Conservation (phyloP, 257 asterid species). For the Handroanthus guayacan region DNA sequence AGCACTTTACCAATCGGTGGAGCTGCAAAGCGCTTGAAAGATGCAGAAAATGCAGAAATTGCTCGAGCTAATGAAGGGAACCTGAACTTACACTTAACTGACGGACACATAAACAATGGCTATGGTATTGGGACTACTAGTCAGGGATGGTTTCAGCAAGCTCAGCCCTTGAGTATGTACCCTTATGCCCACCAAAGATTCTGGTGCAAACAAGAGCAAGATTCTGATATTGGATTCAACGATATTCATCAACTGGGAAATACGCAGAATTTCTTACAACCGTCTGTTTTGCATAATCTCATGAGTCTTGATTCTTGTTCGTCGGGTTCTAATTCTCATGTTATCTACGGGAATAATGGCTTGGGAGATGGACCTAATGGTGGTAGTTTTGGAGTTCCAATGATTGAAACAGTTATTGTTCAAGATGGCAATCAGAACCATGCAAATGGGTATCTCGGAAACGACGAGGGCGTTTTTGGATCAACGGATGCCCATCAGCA, state of each 20-base stretch:
- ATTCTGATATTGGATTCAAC: conserved; percentile 16
- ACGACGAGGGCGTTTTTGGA: conserved; percentile 35
- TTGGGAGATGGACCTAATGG: background rate
- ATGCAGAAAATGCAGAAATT: conserved; percentile 66
- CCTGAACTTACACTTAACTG: conserved; percentile 46
- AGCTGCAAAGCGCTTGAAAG: conserved; percentile 83
- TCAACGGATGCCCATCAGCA: conserved; percentile 41
- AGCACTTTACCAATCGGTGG: conserved; percentile 75
- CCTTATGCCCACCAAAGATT: conserved; percentile 53
- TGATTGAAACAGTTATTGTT: conserved; percentile 26
- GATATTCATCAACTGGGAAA: conserved; percentile 39
- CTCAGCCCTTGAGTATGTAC: conserved; percentile 40
- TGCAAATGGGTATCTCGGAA: conserved; percentile 30
- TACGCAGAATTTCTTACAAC: conserved; percentile 46
- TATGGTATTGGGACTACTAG: conserved; percentile 15
- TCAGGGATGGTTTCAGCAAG: conserved; percentile 64
- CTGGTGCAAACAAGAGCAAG: conserved; percentile 77
- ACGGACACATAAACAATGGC: conserved; percentile 14
- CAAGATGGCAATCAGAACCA: conserved; percentile 35
- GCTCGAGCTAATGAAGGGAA: conserved; percentile 23
- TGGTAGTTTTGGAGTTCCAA: background rate
- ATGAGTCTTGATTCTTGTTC: conserved; percentile 36
- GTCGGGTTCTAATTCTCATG: conserved; percentile 13
- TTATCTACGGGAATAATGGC: conserved; percentile 13
- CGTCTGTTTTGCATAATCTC: conserved; percentile 38